Evolutionary conservation across 2,329 filamentous ascomycete genomes (phyloP).

Genomic region (Zymoseptoria passerinii): DNA sequence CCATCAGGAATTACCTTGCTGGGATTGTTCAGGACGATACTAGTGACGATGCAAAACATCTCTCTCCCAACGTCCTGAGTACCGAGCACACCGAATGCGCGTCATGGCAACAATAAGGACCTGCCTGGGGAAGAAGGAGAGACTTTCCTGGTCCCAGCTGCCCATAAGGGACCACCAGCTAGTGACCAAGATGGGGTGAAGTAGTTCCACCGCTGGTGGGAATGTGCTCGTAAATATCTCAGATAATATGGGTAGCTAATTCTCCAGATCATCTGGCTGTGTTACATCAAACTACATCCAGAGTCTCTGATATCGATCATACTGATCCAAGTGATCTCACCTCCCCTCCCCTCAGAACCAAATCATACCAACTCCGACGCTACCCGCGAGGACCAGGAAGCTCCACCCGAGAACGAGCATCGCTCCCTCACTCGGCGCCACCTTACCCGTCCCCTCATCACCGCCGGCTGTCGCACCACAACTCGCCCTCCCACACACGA

Average conservation of each 20-base stretch:
- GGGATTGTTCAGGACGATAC: no score
- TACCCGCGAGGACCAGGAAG: constrained; percentile 24
- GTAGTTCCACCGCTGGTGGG: neutral
- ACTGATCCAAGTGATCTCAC: neutral
- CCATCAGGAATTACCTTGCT: no score
- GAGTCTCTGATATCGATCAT: neutral
- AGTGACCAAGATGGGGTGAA: neutral
- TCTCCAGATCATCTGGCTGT: neutral
- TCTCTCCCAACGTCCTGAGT: neutral
- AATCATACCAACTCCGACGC: constrained; percentile 33
- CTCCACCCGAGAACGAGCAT: constrained; percentile 25
- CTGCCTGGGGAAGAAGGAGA: neutral
- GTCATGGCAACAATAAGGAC: neutral
- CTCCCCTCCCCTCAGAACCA: constrained; percentile 24
- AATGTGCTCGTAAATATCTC: neutral
- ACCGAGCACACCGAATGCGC: neutral
- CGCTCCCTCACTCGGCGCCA: constrained; percentile 31
- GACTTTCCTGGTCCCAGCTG: neutral
- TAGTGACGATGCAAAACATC: no score
- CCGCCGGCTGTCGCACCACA: constrained; percentile 52
- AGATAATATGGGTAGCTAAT: neutral
- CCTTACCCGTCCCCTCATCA: constrained; percentile 47
- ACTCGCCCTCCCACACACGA: constrained; percentile 59
- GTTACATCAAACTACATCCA: no score
- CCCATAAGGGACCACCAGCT: neutral